A percentile compares a stretch with the other conserved stretches of the same genome.
These are phyloP conservation scores for Inga oerstediana DNA, from an alignment of 306 rosid genomes.

Conservation along the genomic window DNA sequence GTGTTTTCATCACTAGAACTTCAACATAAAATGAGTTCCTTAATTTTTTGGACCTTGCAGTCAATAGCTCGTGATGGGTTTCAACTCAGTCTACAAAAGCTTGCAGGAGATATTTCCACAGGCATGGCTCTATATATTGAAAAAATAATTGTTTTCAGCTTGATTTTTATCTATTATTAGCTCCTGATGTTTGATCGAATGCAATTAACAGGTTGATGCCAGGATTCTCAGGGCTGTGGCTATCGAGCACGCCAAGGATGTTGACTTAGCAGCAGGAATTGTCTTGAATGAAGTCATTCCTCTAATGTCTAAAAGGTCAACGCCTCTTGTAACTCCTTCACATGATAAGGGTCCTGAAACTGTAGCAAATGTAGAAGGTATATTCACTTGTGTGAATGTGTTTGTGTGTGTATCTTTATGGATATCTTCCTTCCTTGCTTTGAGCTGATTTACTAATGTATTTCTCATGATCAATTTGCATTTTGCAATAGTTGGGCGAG, in stretches of 20 bases:
- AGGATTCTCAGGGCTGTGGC: slow-evolving; percentile 88
- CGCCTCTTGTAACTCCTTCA: slow-evolving; percentile 9
- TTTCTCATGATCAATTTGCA: slow-evolving; percentile 39
- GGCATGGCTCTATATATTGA: slow-evolving; percentile 38
- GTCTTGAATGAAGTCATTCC: slow-evolving; percentile 75
- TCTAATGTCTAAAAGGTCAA: slow-evolving; percentile 3
- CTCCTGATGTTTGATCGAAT: neutral
- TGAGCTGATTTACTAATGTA: slow-evolving; percentile 23
- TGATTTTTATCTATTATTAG: neutral
- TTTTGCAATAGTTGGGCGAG: slow-evolving; percentile 40
- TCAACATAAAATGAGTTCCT: neutral
- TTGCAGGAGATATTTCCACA: slow-evolving; percentile 79
- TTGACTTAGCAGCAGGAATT: slow-evolving; percentile 62
- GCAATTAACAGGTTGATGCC: slow-evolving; percentile 56
- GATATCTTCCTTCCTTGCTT: slow-evolving; percentile 13
- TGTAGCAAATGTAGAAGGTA: slow-evolving; percentile 30
- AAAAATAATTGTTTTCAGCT: neutral
- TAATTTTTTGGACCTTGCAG: slow-evolving; percentile 36
- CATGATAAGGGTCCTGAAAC: slow-evolving; percentile 25
- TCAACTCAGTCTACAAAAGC: slow-evolving; percentile 54
- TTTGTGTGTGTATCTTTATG: slow-evolving; percentile 7
- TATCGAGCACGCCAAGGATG: slow-evolving; percentile 75
- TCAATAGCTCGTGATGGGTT: slow-evolving; percentile 52
- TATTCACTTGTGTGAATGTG: neutral
- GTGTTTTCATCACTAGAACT: neutral